phyloP scores from a whole-genome alignment of 257 asterid genomes.

The Fraxinus excelsior region DNA sequence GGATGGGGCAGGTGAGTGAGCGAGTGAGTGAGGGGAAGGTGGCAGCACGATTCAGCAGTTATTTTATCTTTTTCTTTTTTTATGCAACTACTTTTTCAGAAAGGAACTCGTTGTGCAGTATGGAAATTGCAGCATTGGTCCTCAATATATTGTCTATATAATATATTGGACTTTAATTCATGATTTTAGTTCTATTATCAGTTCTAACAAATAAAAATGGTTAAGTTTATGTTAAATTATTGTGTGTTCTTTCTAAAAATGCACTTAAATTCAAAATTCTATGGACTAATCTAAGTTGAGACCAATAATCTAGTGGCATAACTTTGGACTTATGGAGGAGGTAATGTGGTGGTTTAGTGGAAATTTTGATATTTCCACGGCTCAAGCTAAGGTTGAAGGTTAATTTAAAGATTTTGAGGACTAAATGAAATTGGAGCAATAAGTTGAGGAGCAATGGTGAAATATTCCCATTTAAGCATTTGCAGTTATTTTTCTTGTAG shows the following conservation, averaged over 20 bases:
- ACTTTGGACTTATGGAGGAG: no score
- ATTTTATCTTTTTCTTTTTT: background rate
- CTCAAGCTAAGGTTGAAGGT: background rate
- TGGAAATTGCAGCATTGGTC: background rate
- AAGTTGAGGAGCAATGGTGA: background rate
- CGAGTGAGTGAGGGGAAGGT: slow-evolving; percentile 31
- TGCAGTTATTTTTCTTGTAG: background rate
- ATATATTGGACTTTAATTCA: background rate
- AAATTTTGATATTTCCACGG: no score
- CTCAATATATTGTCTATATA: background rate
- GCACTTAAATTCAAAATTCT: no score
- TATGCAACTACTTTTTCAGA: slow-evolving; percentile 4
- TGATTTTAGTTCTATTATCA: no score
- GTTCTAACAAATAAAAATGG: no score
- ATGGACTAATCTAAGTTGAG: no score
- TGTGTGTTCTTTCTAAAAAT: no score
- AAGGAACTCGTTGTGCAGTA: background rate
- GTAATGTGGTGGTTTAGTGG: no score
- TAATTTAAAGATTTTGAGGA: background rate
- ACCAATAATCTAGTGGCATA: no score
- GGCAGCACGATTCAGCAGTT: slow-evolving; percentile 44
- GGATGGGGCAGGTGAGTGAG: slow-evolving; percentile 30
- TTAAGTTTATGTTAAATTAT: no score
- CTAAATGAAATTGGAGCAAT: background rate
- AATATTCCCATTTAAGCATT: background rate